These are phyloP conservation scores for Salmacisia buchloeana DNA, from an alignment of 1,284 basidiomycete genomes.

Conservation along the genomic window DNA sequence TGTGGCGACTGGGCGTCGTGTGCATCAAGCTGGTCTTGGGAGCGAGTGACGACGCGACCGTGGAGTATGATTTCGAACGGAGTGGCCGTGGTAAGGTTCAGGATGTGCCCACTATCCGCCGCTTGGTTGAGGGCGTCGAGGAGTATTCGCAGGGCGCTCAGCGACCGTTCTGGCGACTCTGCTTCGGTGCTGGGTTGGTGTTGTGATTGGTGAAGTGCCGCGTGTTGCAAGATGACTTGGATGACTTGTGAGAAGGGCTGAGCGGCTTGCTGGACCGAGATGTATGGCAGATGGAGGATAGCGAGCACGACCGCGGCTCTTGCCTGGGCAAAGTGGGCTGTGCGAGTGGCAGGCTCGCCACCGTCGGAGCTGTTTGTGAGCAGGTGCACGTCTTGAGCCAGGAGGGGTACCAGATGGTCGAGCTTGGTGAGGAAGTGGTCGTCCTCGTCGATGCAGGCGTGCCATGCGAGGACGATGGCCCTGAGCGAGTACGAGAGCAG, in stretches of 20 bases:
- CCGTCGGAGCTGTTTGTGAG: too few relatives aligned
- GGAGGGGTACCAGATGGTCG: too few relatives aligned
- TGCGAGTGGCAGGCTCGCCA: too few relatives aligned
- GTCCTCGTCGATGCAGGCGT: neutral
- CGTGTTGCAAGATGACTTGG: neutral
- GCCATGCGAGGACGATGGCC: neutral
- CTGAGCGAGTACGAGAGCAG: neutral
- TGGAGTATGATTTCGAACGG: neutral
- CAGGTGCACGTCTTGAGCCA: too few relatives aligned
- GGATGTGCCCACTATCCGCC: neutral
- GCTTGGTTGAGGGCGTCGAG: neutral
- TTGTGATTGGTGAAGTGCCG: neutral
- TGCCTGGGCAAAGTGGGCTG: neutral
- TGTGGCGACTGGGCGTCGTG: neutral
- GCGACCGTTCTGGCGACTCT: neutral
- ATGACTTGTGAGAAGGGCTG: neutral
- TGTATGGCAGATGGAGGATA: neutral
- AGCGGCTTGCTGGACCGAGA: neutral
- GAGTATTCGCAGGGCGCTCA: neutral
- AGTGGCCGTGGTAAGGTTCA: neutral
- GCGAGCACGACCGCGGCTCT: neutral
- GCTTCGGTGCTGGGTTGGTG: too few relatives aligned
- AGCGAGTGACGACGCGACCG: neutral
- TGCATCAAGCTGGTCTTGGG: neutral
- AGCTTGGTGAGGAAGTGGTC: neutral